Conservation (phyloP, 1,139 yeast species). For the Scheffersomyces lignicola region DNA sequence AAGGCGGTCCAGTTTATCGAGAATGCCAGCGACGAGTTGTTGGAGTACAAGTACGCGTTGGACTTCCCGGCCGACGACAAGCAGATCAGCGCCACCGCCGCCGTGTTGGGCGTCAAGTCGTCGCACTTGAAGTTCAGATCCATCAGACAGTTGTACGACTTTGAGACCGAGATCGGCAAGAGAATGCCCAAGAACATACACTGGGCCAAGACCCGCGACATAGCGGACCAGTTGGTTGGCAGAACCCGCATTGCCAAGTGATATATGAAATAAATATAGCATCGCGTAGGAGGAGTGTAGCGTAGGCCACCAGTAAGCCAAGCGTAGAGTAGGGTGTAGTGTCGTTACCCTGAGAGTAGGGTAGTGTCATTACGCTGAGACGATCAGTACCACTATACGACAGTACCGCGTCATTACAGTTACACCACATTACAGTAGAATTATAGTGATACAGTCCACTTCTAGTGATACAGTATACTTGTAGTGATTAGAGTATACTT, state of each 20-base stretch:
- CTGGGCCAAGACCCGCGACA: conserved; percentile 74
- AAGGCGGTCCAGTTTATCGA: conserved; percentile 88
- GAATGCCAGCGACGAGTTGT: conserved; percentile 27
- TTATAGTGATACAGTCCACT: too few relatives aligned
- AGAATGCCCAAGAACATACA: conserved; percentile 90
- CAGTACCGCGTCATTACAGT: too few relatives aligned
- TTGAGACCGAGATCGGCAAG: conserved; percentile 73
- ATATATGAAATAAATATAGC: neutral
- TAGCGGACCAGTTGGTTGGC: conserved; percentile 86
- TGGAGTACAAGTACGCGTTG: conserved; percentile 24
- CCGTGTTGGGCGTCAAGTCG: conserved; percentile 82
- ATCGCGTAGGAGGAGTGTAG: too few relatives aligned
- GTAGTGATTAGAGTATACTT: too few relatives aligned
- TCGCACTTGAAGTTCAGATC: conserved; percentile 76
- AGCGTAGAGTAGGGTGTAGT: too few relatives aligned
- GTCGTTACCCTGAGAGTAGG: too few relatives aligned
- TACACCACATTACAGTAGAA: too few relatives aligned
- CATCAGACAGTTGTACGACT: conserved; percentile 74
- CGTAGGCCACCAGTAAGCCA: too few relatives aligned
- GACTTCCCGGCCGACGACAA: conserved; percentile 37
- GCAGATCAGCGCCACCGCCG: conserved; percentile 59
- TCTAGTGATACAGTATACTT: too few relatives aligned
- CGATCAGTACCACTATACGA: too few relatives aligned
- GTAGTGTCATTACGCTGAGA: too few relatives aligned
- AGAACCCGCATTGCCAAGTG: conserved; percentile 38